phyloP scores from a whole-genome alignment of 306 rosid species.

The Quercus glauca region DNA sequence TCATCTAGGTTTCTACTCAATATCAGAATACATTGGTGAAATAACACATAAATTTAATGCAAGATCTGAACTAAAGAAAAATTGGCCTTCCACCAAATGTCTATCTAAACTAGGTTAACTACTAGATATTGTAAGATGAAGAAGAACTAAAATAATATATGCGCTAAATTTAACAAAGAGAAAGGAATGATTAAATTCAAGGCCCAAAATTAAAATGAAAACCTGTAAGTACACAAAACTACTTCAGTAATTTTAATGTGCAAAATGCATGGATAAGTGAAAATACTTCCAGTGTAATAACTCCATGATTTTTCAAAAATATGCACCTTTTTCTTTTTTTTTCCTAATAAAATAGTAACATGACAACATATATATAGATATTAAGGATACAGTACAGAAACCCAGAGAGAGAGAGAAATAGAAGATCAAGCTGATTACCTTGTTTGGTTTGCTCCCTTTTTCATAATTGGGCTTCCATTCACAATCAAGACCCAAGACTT shows the following conservation, averaged over 20 bases:
- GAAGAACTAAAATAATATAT: not conserved
- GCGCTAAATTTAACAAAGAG: not conserved
- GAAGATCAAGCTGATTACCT: slow-evolving; percentile 50
- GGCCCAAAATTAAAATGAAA: not conserved
- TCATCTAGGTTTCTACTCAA: not conserved
- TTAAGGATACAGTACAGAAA: not conserved
- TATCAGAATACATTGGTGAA: not conserved
- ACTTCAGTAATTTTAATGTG: not conserved
- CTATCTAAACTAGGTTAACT: not conserved
- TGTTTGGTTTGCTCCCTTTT: slow-evolving; percentile 75
- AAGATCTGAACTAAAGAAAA: not conserved
- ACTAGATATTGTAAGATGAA: not conserved
- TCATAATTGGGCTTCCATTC: slow-evolving; percentile 95
- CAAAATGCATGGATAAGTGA: not conserved
- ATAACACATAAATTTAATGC: not conserved
- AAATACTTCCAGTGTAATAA: not conserved
- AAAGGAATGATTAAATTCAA: not conserved
- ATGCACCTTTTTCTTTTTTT: not conserved
- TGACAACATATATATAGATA: not conserved
- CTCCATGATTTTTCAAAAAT: not conserved
- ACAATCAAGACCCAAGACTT: slow-evolving; percentile 90
- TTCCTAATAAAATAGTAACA: not conserved
- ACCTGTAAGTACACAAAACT: not conserved
- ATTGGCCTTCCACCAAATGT: not conserved
- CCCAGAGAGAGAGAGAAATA: slow-evolving; percentile 12